Conservation (phyloP, 2,329 filamentous ascomycete genomes). For the Sarocladiaceae sp. region DNA sequence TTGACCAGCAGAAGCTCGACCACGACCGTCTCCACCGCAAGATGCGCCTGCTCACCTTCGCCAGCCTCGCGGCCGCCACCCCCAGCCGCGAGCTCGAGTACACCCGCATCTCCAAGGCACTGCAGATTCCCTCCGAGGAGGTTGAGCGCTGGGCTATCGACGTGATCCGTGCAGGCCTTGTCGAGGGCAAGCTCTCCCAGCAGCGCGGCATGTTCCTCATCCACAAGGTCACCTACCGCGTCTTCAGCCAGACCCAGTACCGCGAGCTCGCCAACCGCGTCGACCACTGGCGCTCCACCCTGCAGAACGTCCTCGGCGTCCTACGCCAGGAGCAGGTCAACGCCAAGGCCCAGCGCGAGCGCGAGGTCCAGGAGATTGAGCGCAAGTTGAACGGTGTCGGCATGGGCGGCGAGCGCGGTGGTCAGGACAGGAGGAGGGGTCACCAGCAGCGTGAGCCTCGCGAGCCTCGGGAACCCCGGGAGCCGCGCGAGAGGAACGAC, state of each 20-base stretch:
- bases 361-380: conserved; percentile 66
- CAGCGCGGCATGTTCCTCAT: conserved; percentile 89
- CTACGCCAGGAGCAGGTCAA: conserved; percentile 76
- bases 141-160: conserved; percentile 99
- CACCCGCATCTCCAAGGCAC: conserved; percentile 71
- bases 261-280: conserved; percentile 84
- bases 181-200: conserved; percentile 95
- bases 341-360: conserved; percentile 70
- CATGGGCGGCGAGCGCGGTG: conserved; percentile 23
- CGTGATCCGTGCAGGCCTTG: conserved; percentile 88
- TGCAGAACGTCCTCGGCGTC: conserved; percentile 71
- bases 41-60: conserved; percentile 91
- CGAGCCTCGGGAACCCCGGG: conserved; percentile 2
- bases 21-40: conserved; percentile 77
- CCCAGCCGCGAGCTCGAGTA: conserved; percentile 86
- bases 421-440: conserved; percentile 13
- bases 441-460: conserved; percentile 26
- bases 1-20: conserved; percentile 70
- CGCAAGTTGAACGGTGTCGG: conserved; percentile 50
- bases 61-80: conserved; percentile 77
- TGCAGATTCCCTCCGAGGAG: conserved; percentile 75
- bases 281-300: conserved; percentile 82
- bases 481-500: conserved; percentile 40
- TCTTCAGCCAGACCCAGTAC: conserved; percentile 98
- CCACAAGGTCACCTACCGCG: conserved; percentile 91